Evolutionary conservation across 148 eudicot species (phyloP).

Genomic region (Pouteria glomerata): DNA sequence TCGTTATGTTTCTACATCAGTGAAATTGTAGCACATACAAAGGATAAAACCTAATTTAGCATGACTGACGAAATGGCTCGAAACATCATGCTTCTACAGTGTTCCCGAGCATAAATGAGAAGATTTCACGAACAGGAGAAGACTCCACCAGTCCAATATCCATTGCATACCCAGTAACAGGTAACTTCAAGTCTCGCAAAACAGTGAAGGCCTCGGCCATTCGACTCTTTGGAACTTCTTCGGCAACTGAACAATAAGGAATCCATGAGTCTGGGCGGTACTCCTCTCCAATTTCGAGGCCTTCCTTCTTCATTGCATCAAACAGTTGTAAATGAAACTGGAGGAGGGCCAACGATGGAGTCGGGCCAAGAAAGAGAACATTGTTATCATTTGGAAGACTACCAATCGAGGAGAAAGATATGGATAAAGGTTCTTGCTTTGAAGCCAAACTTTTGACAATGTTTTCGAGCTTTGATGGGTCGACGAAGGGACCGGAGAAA

Average conservation of each 20-base stretch:
- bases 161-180: constrained; percentile 63
- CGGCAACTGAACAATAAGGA: constrained; percentile 76
- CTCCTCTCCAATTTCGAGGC: constrained; percentile 58
- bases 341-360: constrained; percentile 41
- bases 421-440: constrained; percentile 61
- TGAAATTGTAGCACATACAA: constrained; percentile 6
- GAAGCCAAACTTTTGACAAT: constrained; percentile 50
- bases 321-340: constrained; percentile 69
- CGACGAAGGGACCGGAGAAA: constrained; percentile 45
- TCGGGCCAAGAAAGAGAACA: constrained; percentile 67
- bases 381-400: constrained; percentile 53
- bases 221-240: constrained; percentile 54
- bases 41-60: constrained; percentile 11
- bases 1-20: constrained; percentile 15
- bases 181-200: constrained; percentile 80
- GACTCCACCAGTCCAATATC: constrained; percentile 21
- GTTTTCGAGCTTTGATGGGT: constrained; percentile 59
- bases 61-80: neutral
- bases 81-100: constrained; percentile 40
- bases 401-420: constrained; percentile 75
- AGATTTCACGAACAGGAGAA: constrained; percentile 21
- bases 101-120: constrained; percentile 42
- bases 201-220: constrained; percentile 76
- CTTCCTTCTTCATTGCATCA: constrained; percentile 64
- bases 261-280: constrained; percentile 65